These are phyloP conservation scores for Arthrobotrys musiformis DNA, from an alignment of 2,329 filamentous ascomycete species.

Conservation along the genomic window DNA sequence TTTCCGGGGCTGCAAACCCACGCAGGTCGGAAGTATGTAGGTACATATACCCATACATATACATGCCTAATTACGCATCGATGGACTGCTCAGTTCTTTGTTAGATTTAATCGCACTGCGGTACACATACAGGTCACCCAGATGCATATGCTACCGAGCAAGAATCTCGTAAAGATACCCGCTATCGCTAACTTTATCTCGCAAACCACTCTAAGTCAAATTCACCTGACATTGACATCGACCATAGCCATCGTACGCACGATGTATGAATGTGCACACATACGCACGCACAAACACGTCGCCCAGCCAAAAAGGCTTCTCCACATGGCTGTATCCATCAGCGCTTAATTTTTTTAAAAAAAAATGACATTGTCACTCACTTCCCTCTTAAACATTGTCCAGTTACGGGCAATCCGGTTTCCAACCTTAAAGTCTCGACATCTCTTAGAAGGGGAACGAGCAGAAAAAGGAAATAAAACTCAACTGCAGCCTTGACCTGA, in stretches of 20 bases:
- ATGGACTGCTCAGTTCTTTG: background rate
- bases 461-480: background rate
- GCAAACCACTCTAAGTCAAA: too few relatives aligned
- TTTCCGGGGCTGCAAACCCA: background rate
- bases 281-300: background rate
- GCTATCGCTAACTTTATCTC: too few relatives aligned
- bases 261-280: background rate
- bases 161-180: too few relatives aligned
- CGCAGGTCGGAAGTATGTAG: background rate
- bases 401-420: slow-evolving; percentile 5
- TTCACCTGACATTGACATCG: background rate
- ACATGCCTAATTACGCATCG: too few relatives aligned
- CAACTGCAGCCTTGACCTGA: slow-evolving; percentile 2
- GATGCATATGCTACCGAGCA: too few relatives aligned
- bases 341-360: slow-evolving; percentile 24
- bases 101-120: too few relatives aligned
- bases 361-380: background rate
- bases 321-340: slow-evolving; percentile 22
- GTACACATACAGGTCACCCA: too few relatives aligned
- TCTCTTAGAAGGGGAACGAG: background rate
- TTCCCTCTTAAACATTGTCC: background rate
- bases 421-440: background rate
- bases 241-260: too few relatives aligned
- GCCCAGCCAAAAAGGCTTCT: slow-evolving; percentile 9
- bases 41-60: too few relatives aligned